These are phyloP conservation scores for Miscanthus lutarioriparius DNA, from an alignment of 176 grass and related monocot species.

Conservation along the genomic window DNA sequence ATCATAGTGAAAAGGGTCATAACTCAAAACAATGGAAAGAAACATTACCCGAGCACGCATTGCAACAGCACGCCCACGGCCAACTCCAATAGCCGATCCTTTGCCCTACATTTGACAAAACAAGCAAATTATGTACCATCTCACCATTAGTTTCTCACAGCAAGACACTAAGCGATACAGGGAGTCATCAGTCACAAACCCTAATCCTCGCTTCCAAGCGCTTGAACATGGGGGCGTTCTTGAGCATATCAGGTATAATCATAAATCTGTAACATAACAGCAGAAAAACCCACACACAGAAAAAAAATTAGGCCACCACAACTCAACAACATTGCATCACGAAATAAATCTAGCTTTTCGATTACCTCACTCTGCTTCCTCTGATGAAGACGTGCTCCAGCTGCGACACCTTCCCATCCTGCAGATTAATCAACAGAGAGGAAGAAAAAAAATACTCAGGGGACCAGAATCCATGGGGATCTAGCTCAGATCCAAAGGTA, in stretches of 20 bases:
- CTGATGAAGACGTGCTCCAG: slow-evolving; percentile 65
- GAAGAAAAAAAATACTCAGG: slow-evolving; percentile 6
- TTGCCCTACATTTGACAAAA: slow-evolving; percentile 51
- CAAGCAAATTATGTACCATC: slow-evolving; percentile 1
- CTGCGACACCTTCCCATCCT: slow-evolving; percentile 73
- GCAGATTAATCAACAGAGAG: slow-evolving; percentile 13
- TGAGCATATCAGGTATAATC: slow-evolving; percentile 80
- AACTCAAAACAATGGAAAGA: background rate
- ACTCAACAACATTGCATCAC: background rate
- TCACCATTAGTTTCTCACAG: background rate
- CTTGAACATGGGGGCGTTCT: slow-evolving; percentile 72
- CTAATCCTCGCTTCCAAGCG: slow-evolving; percentile 40
- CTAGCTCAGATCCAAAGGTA: slow-evolving; percentile 19
- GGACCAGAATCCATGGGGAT: slow-evolving; percentile 11
- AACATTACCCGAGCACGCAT: slow-evolving; percentile 74
- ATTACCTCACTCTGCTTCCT: slow-evolving; percentile 75
- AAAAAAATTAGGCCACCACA: background rate
- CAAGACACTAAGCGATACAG: background rate
- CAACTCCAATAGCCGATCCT: slow-evolving; percentile 70
- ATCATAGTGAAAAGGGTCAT: background rate
- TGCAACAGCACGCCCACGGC: slow-evolving; percentile 59
- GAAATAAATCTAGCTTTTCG: background rate
- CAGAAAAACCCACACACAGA: background rate
- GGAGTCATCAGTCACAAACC: slow-evolving; percentile 19
- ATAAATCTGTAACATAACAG: slow-evolving; percentile 55